Evolutionary conservation across 2,329 filamentous ascomycete genomes (phyloP), one percentile per base, ranked within the genome.

Genomic region (Esteya vermicola): DNA sequence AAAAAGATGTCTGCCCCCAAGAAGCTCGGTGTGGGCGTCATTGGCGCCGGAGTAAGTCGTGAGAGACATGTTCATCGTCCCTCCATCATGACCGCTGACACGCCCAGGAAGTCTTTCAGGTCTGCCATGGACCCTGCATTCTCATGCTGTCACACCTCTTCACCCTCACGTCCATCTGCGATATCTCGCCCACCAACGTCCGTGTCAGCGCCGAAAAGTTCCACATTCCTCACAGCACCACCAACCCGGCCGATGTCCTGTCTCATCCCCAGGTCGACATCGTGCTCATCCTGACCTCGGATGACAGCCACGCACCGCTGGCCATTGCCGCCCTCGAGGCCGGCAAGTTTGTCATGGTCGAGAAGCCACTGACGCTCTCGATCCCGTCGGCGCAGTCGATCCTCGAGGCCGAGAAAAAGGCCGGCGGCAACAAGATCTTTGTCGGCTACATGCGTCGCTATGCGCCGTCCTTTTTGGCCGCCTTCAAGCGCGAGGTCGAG

Each of bases 371-470:
- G 3, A 62, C 70, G 0, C 50, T 78, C 8, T 68, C 60, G 20
- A 52, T 67, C n/a, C 58, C 56, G 3, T 63, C 65, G 33, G 56
- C 64, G 0, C 52, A 65, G 16, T 51, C 56, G 0, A 65, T 80
- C 20, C 54, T 67, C 23, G 63, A 56, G 0, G 72, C 72, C 0
- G 67, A 75, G 50, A 53, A 55, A n/a, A 48, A 44, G 1, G 60
- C 63, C 0, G 48, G 52, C 9, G 64, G 61, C 0, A n/a, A 7
- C 19, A 57, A 56, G 6, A 61, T 76, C 2, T 72, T 79, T 49
- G 70, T 80, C 0, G 73, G 72, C 3, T 75, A 72, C 42, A 75
- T 75, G 62, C 59, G 75, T n/a, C 63, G 75, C 18, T 76, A 77
- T 48, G 73, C 75, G 0, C 55, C 67, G 0, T 61, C 64, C 1